phyloP scores from a whole-genome alignment of 257 asterid species.

The Voacanga thouarsii region DNA sequence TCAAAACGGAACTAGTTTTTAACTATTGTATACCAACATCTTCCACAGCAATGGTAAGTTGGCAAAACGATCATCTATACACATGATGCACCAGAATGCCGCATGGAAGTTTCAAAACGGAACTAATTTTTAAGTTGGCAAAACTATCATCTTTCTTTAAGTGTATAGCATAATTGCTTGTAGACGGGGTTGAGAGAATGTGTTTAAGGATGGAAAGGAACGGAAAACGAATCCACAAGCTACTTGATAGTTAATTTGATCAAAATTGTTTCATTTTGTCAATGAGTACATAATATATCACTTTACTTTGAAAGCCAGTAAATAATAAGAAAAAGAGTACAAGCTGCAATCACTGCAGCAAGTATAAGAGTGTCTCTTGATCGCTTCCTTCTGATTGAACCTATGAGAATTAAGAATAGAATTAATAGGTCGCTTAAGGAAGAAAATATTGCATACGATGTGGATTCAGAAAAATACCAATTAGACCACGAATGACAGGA shows the following conservation, averaged over 20 bases:
- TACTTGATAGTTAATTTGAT: background rate
- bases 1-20: background rate
- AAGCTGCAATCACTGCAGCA: conserved; percentile 94
- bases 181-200: background rate
- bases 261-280: conserved; percentile 24
- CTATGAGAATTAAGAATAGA: conserved; percentile 38
- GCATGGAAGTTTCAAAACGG: too few species aligned
- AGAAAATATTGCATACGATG: conserved; percentile 2
- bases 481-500: conserved; percentile 82
- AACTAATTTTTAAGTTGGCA: background rate
- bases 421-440: background rate
- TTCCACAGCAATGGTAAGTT: background rate
- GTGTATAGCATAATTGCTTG: background rate
- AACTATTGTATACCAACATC: background rate
- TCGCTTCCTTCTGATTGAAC: conserved; percentile 79
- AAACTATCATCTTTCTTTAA: background rate
- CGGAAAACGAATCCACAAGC: background rate
- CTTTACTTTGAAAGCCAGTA: conserved; percentile 94
- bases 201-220: background rate
- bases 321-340: conserved; percentile 88
- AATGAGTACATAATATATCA: background rate
- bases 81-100: too few species aligned
- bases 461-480: conserved; percentile 48
- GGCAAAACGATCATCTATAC: background rate
- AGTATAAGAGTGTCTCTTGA: conserved; percentile 95